A percentile compares a stretch with the other conserved stretches of the same genome.
Evolutionary conservation across 345 rosid genomes (phyloP).

Genomic region (Brassica cretica): DNA sequence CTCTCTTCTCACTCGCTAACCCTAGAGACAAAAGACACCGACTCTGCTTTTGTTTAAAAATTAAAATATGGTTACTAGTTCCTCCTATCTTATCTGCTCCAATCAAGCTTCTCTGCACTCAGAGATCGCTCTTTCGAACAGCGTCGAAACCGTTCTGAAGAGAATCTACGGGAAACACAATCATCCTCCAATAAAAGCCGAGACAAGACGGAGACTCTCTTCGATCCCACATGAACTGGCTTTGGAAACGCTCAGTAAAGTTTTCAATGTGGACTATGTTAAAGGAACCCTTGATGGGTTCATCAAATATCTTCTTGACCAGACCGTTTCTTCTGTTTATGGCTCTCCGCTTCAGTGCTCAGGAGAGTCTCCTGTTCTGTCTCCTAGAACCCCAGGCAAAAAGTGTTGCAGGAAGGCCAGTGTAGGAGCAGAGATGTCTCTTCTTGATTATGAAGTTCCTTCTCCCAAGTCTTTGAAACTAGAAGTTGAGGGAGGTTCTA

Average conservation of each 20-base stretch:
- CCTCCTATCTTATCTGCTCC: background rate
- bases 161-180: slow-evolving; percentile 46
- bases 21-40: background rate
- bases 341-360: background rate
- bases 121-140: slow-evolving; percentile 33
- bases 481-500: slow-evolving; percentile 28
- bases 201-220: slow-evolving; percentile 40
- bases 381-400: background rate
- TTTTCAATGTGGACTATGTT: background rate
- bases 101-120: slow-evolving; percentile 12
- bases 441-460: slow-evolving; percentile 24
- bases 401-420: background rate
- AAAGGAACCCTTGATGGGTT: background rate
- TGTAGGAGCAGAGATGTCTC: slow-evolving; percentile 17
- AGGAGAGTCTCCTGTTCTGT: slow-evolving; percentile 11
- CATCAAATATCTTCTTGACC: background rate
- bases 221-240: slow-evolving; percentile 42
- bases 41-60: background rate
- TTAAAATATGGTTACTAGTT: background rate
- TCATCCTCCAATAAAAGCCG: slow-evolving; percentile 19
- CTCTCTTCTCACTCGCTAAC: background rate
- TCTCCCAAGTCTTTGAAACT: slow-evolving; percentile 15
- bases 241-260: slow-evolving; percentile 25
- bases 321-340: background rate
- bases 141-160: slow-evolving; percentile 42